Conservation (phyloP, 495 filamentous ascomycete genomes). For the Jackrogersella minutella region DNA sequence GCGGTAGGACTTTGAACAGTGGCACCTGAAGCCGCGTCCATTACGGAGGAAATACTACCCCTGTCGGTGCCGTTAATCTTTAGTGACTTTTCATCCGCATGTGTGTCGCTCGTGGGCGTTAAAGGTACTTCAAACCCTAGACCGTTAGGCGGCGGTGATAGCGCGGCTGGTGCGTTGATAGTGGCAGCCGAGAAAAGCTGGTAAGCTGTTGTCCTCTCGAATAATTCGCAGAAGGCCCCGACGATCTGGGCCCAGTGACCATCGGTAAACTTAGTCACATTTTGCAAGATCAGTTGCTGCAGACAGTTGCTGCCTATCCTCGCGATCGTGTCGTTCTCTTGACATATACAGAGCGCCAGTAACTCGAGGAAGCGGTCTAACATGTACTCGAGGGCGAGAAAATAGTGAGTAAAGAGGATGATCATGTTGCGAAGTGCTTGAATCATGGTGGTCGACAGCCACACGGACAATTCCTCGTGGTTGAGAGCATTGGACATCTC, state of each 20-base stretch:
- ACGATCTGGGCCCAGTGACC: slow-evolving; percentile 95
- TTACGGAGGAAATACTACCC: slow-evolving; percentile 41
- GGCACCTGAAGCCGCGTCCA: slow-evolving; percentile 30
- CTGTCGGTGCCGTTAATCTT: slow-evolving; percentile 68
- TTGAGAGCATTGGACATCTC: slow-evolving; percentile 94
- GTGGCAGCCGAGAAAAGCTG: slow-evolving; percentile 90
- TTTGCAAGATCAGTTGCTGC: slow-evolving; percentile 94
- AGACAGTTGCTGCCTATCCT: slow-evolving; percentile 97
- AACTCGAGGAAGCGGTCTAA: slow-evolving; percentile 93
- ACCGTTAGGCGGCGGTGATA: slow-evolving; percentile 53
- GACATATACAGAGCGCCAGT: slow-evolving; percentile 93
- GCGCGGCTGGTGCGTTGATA: slow-evolving; percentile 58
- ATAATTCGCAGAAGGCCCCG: slow-evolving; percentile 92
- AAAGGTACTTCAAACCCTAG: slow-evolving; percentile 54
- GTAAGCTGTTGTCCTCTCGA: slow-evolving; percentile 91
- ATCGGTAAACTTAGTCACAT: slow-evolving; percentile 85
- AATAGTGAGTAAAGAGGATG: slow-evolving; percentile 97
- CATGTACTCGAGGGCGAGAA: slow-evolving; percentile 95
- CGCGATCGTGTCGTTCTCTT: slow-evolving; percentile 98
- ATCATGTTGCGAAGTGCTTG: slow-evolving; percentile 98
- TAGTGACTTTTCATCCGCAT: slow-evolving; percentile 61
- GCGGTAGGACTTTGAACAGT: slow-evolving; percentile 22
- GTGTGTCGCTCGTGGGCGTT: slow-evolving; percentile 51
- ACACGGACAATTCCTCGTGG: slow-evolving; percentile 97
- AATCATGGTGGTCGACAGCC: slow-evolving; percentile 99